These are phyloP conservation scores for Diaporthe batatas DNA, from an alignment of 2,329 filamentous ascomycete species.

Conservation along the genomic window DNA sequence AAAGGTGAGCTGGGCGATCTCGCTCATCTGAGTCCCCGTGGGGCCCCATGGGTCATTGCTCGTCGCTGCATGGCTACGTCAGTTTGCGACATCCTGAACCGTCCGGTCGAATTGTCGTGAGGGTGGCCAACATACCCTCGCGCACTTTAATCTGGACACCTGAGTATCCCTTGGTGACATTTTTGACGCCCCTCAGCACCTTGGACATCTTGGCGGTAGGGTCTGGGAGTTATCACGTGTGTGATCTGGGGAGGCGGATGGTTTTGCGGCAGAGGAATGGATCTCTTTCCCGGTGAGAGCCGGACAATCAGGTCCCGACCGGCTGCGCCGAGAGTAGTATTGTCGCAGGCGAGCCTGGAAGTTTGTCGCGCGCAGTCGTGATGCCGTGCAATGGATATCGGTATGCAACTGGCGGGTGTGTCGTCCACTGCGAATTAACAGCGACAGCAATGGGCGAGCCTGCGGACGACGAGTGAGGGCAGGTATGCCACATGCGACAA, in stretches of 20 bases:
- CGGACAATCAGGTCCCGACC: not conserved
- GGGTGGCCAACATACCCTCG: constrained; percentile 77
- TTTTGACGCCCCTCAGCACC: constrained; percentile 97
- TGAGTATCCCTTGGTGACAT: constrained; percentile 99
- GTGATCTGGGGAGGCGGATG: constrained; percentile 8
- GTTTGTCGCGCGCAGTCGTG: constrained; percentile 35
- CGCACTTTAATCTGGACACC: constrained; percentile 97
- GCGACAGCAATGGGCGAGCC: constrained; percentile 8
- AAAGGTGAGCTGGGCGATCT: constrained; percentile 97
- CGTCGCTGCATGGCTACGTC: constrained; percentile 75
- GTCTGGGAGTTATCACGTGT: constrained; percentile 12
- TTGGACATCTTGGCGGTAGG: constrained; percentile 81
- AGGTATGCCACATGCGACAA: constrained; percentile 32
- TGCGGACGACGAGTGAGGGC: constrained; percentile 12
- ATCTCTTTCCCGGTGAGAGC: not conserved
- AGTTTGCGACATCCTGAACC: constrained; percentile 44
- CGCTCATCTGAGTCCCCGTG: constrained; percentile 97
- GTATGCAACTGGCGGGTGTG: constrained; percentile 10
- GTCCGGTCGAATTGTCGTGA: constrained; percentile 19
- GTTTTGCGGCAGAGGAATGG: not conserved
- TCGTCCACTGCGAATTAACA: constrained; percentile 20
- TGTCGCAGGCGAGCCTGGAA: constrained; percentile 34
- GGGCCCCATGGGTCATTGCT: constrained; percentile 99
- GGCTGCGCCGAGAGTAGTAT: constrained; percentile 15
- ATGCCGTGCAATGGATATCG: constrained; percentile 34